Conservation (phyloP, 2,329 filamentous ascomycete species). For the Microcyclospora tardicrescens region DNA sequence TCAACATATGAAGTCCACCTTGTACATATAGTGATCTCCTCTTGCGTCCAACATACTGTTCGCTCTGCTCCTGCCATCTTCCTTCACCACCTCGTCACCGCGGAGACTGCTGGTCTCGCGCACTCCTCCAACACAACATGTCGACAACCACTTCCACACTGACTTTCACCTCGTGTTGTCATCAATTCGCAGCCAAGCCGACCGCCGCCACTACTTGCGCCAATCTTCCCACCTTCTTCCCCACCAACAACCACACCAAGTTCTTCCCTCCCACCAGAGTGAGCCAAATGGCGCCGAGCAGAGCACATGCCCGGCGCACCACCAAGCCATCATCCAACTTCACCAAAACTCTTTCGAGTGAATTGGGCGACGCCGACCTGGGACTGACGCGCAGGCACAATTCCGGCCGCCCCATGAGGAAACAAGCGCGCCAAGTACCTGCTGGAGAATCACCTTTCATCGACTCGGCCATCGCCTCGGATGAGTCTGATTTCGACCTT, state of each 20-base stretch:
- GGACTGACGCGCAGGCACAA: conserved; percentile 25
- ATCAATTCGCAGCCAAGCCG: background rate
- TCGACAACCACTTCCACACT: no score
- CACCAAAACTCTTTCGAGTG: background rate
- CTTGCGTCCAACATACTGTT: background rate
- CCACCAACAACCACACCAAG: background rate
- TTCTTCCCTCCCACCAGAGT: conserved; percentile 1
- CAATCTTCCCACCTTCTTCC: background rate
- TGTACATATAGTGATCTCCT: background rate
- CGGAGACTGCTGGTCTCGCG: no score
- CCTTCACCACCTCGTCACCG: background rate
- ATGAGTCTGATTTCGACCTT: conserved; percentile 8
- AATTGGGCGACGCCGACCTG: conserved; percentile 16
- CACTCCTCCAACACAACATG: no score
- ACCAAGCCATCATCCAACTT: background rate
- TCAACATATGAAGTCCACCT: background rate
- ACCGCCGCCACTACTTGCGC: background rate
- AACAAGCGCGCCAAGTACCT: conserved; percentile 13
- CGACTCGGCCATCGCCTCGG: conserved; percentile 25
- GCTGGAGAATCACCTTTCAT: conserved; percentile 29
- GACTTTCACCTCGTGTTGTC: no score
- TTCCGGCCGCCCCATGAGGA: conserved; percentile 32
- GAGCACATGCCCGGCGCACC: conserved; percentile 1
- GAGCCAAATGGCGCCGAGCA: conserved; percentile 5
- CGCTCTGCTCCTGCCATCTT: background rate